A percentile compares a stretch with the other conserved stretches of the same genome.
phyloP scores from a whole-genome alignment of 73 alveolate species.

The Blepharisma japonicum region DNA sequence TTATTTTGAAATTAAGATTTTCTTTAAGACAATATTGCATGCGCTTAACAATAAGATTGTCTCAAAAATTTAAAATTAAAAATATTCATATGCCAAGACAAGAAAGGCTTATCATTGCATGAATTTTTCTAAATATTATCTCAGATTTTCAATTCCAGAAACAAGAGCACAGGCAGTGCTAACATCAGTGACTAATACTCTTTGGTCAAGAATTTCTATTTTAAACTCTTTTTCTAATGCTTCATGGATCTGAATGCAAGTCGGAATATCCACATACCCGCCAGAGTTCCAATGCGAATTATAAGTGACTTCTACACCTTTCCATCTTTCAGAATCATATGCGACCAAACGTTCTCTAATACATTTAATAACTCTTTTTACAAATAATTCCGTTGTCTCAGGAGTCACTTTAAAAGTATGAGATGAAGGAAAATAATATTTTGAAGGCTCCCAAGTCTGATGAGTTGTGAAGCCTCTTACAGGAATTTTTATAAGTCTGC shows the following conservation, averaged over 20 bases:
- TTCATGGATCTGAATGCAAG: constrained; percentile 79
- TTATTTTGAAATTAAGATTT: too few species aligned
- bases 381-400: constrained; percentile 43
- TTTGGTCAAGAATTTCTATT: constrained; percentile 78
- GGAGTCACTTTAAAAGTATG: not conserved
- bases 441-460: too few species aligned
- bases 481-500: too few species aligned
- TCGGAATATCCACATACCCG: constrained; percentile 70
- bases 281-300: constrained; percentile 78
- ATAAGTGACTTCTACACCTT: constrained; percentile 77
- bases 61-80: too few species aligned
- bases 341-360: constrained; percentile 80
- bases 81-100: too few species aligned
- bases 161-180: constrained; percentile 64
- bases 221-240: constrained; percentile 87
- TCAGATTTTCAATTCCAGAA: constrained; percentile 6
- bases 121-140: too few species aligned
- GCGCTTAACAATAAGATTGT: too few species aligned
- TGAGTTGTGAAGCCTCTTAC: too few species aligned
- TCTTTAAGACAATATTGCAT: too few species aligned
- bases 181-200: constrained; percentile 58
- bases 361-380: constrained; percentile 72
- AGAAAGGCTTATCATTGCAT: too few species aligned
- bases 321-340: constrained; percentile 77
- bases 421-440: too few species aligned